phyloP scores from a whole-genome alignment of 345 rosid genomes.

The Heritiera fomes region DNA sequence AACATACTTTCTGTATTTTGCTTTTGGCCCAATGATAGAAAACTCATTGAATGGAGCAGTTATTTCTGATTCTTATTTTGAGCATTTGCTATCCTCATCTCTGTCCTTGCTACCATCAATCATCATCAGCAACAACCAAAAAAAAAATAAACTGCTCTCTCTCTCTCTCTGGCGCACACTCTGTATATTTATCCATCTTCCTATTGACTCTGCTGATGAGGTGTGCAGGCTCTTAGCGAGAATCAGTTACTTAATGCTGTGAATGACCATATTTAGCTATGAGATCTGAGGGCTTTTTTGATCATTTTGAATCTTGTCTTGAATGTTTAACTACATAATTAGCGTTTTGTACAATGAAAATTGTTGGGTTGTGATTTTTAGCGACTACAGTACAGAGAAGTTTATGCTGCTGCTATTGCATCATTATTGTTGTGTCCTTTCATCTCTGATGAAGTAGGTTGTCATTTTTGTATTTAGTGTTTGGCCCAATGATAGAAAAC shows the following conservation, averaged over 20 bases:
- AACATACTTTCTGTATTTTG: neutral
- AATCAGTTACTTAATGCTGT: neutral
- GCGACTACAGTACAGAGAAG: neutral
- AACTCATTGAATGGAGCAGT: slow-evolving; percentile 2
- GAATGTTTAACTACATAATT: neutral
- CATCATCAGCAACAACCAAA: neutral
- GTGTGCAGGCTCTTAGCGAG: slow-evolving; percentile 1
- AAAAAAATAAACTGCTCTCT: neutral
- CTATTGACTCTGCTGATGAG: slow-evolving; percentile 12
- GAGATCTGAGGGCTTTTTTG: slow-evolving; percentile 29
- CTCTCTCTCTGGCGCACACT: slow-evolving; percentile 3
- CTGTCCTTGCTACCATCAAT: neutral
- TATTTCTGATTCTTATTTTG: slow-evolving; percentile 19
- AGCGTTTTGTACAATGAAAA: neutral
- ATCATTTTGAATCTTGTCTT: neutral
- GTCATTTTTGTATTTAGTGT: neutral
- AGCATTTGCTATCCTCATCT: slow-evolving; percentile 20
- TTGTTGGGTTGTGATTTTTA: neutral
- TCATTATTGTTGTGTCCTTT: neutral
- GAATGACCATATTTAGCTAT: slow-evolving; percentile 7
- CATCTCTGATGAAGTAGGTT: neutral
- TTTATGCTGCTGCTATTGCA: neutral
- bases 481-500: slow-evolving; percentile 34
- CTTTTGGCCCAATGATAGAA: slow-evolving; percentile 28
- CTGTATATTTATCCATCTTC: neutral